Base-by-base conservation (phyloP, 495 filamentous ascomycete genomes). In the Hyphodiscus hymeniophilus region DNA sequence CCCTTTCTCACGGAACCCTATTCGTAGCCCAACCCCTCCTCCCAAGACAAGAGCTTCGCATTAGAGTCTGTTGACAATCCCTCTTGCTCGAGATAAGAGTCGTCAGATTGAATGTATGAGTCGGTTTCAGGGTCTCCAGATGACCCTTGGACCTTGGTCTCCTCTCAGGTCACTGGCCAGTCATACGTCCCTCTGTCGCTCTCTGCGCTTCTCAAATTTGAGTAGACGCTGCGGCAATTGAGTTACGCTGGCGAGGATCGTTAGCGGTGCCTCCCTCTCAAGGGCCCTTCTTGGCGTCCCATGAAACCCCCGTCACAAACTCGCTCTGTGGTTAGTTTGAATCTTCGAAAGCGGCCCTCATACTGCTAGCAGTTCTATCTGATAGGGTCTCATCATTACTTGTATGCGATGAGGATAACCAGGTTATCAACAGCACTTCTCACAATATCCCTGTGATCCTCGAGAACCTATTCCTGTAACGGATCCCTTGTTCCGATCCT, bases 211-310 rank as follows among this genome's bases (percentile, higher is more conserved):
- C 48, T 41, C 51, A 15, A 21, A 11, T 6, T 22, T 20, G 30
- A 38, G 26, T 39, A 56, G 53, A 47, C 53, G 53, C 54, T 38
- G 47, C 47, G 52, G 47, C 50, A 55, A 46, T 11, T 41, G 5
- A 28, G 4, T 28, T 28, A 28, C 26, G 26, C 26, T 28, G 26
- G n/a, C n/a, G 17, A 52, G 30, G 26, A 34, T 8, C 31, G 41
- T 52, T 52, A 41, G 49, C 53, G 53, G 48, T 51, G 53, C 50
- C 32, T 43, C 42, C 12, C 22, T 42, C 22, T 7, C 39, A 22
- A 2, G 18, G 18, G 22, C 18, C 18, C 17, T 22, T 43, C 41
- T 2, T 22, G 38, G 38, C 13, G 6, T 36, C 34, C 34, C 34
- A 36, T n/a, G 13, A 15, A 15, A 36, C 3, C 13, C 34, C 13